Evolutionary conservation across 192 early-diverging fungal genomes (phyloP).

Genomic region (Chytriomyces sp.): DNA sequence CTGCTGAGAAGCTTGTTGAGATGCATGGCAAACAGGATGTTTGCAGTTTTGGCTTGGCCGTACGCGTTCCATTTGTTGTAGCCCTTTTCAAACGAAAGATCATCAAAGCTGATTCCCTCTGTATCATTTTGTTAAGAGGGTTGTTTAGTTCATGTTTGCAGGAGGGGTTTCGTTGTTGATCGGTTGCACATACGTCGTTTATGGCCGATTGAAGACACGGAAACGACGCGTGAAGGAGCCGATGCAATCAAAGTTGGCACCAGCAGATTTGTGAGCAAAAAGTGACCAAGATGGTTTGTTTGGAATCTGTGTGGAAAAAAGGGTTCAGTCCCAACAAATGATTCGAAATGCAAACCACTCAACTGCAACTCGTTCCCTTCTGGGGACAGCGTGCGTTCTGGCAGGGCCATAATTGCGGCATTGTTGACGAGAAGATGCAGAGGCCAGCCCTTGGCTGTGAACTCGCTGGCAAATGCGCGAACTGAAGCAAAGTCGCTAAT

Average conservation of each 20-base stretch:
- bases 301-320: neutral
- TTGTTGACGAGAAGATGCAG: slow-evolving; percentile 31
- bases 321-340: neutral
- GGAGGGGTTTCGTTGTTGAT: neutral
- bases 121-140: neutral
- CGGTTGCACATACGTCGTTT: neutral
- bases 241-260: slow-evolving; percentile 32
- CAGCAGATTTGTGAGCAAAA: slow-evolving; percentile 40
- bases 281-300: slow-evolving; percentile 56
- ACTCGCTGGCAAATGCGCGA: slow-evolving; percentile 42
- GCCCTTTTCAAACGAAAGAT: slow-evolving; percentile 31
- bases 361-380: slow-evolving; percentile 68
- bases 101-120: slow-evolving; percentile 32
- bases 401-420: slow-evolving; percentile 55
- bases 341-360: slow-evolving; percentile 42
- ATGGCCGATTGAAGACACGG: slow-evolving; percentile 40
- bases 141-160: neutral
- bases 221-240: slow-evolving; percentile 44
- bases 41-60: slow-evolving; percentile 49
- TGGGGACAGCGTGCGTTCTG: slow-evolving; percentile 40
- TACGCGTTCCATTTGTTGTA: slow-evolving; percentile 39
- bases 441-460: slow-evolving; percentile 19
- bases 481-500: slow-evolving; percentile 42
- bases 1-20: slow-evolving; percentile 14
- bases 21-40: slow-evolving; percentile 44